Evolutionary conservation across 345 rosid species (phyloP), one percentile per base, ranked within the genome.

Genomic region (Camelina laxa): DNA sequence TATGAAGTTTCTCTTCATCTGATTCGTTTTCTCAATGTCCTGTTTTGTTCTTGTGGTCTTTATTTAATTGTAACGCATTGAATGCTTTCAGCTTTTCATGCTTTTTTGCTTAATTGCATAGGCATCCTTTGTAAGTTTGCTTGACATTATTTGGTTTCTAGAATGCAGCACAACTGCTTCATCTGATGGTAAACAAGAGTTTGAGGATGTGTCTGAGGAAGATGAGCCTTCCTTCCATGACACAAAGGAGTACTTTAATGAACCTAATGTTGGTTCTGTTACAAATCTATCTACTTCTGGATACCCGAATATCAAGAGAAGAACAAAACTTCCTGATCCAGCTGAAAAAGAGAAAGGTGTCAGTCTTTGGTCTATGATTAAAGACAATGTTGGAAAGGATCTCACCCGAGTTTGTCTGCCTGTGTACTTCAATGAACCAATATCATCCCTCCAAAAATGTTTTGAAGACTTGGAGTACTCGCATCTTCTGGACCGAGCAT

Each of bases 321-420:
- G 99, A 78, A 75, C 73, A 53, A 90, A 85, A 83, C 97, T 95
- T 82, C 99, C 98, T 41, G 90, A 85, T 76, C 98, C 99, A 41
- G 84, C 87, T 73, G 99, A 95, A 82, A 90, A 95, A 84, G 98
- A 92, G 83, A 92, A 87, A 85, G 98, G 96, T 57, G 93, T 92
- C 24, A 95, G 97, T 79, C 97, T 95, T 78, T 92, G 99, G 99
- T 95, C 98, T 66, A 86, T 92, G 96, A 95, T 92, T 79, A 95
- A 95, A 81, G 99, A 95, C 87, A 92, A 90, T 51, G 99, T 92
- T 63, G 99, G 99, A 61, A 95, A 95, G 81, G 99, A 95, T 86
- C 93, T 95, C 41, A 85, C 97, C 10, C 83, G 98, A 81, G 97
- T 95, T 74, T 95, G 99, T 74, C 97, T 95, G 56, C 98, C 99